Evolutionary conservation across 345 rosid genomes (phyloP), one percentile per base, ranked within the genome.

Genomic region (Bruguiera parviflora): DNA sequence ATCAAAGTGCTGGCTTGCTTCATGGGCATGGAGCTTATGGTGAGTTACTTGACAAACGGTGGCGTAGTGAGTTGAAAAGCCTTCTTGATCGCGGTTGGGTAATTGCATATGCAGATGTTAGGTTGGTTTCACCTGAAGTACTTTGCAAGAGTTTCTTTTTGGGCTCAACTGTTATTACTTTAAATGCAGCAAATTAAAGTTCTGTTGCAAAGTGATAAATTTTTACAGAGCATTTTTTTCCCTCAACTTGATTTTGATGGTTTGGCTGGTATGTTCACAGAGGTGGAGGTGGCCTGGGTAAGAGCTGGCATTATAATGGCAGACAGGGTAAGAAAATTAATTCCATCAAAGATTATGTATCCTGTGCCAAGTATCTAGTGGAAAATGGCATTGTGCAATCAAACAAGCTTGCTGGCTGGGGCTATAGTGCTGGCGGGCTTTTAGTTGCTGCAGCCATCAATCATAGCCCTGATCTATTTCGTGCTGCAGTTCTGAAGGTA

Each of bases 11-110:
- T 49, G 96, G 96, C 39, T 79, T 95, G 66, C 91, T 95, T 79
- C 94, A 86, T 65, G 98, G 92, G 27, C 97, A 95, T 77, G 97
- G 99, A 82, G 97, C 99, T 77, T 92, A 86, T 68, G 98, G 98
- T 61, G 98, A 95, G 81, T 58, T 85, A 59, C 94, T 90, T 19
- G 97, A 90, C 77, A 95, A 95, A 78, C 79, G 97, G 65, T 95
- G 98, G 98, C 85, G 79, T 69, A 83, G 84, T 76, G 99, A 95
- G 81, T 78, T 92, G 73, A 95, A 95, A 79, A 92, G 98, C 84
- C 94, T 95, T 59, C 98, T 95, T 66, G 99, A 92, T 80, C 96
- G 98, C 71, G 96, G 99, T 73, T 92, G 99, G 98, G 79, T 87
- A 69, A 72, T 95, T 81, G 96, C 96, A 63, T 95, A 84, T 88